These are phyloP conservation scores for Hypoxylon rickii DNA, from an alignment of 495 filamentous ascomycete species.

Conservation along the genomic window DNA sequence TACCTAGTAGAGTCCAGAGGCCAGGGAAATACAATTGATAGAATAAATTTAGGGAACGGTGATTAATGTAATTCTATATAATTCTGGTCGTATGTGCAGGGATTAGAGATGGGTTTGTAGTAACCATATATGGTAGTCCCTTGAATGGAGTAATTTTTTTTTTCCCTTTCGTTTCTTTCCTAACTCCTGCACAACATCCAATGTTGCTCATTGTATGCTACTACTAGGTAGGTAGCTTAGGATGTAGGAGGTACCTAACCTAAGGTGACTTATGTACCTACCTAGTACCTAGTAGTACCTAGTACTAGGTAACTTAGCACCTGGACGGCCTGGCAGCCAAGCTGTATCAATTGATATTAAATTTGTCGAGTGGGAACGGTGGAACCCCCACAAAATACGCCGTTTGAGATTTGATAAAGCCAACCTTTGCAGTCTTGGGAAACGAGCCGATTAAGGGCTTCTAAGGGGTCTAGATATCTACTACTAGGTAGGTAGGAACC, in stretches of 20 bases:
- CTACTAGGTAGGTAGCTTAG: no score
- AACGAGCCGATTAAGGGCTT: no score
- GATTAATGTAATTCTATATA: slow-evolving; percentile 30
- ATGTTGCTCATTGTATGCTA: no score
- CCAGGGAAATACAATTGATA: slow-evolving; percentile 13
- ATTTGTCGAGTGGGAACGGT: slow-evolving; percentile 27
- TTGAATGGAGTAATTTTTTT: slow-evolving; percentile 23
- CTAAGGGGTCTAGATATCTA: no score
- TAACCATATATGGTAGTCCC: slow-evolving; percentile 29
- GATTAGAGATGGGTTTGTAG: slow-evolving; percentile 24
- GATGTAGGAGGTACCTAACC: no score
- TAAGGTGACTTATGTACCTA: no score
- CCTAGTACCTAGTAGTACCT: no score
- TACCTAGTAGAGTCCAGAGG: slow-evolving; percentile 5
- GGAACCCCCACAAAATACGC: slow-evolving; percentile 26
- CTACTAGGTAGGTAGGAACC: no score
- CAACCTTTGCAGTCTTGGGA: no score
- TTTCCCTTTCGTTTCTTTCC: slow-evolving; percentile 1
- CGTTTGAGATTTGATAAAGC: slow-evolving; percentile 11
- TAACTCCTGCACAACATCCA: background rate
- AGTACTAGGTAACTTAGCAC: no score
- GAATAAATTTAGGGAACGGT: slow-evolving; percentile 23
- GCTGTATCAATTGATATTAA: slow-evolving; percentile 29
- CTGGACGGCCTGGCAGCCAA: slow-evolving; percentile 31
- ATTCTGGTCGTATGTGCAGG: slow-evolving; percentile 24